These are phyloP conservation scores for Pestalotiopsis sp. DNA, from an alignment of 2,329 filamentous ascomycete genomes.

Conservation along the genomic window DNA sequence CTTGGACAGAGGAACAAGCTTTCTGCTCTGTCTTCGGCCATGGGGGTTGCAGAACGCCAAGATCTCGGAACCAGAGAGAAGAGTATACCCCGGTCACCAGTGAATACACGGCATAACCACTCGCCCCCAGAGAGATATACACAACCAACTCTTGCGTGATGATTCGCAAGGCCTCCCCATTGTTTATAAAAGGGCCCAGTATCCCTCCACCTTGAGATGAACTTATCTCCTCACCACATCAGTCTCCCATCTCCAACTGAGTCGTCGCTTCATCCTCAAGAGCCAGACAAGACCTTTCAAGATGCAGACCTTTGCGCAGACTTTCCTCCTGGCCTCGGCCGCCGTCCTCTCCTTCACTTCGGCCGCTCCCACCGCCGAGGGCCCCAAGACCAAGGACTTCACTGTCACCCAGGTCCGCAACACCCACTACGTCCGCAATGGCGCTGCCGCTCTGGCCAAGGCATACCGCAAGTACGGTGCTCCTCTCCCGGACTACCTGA, in stretches of 20 bases:
- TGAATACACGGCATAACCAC: background rate
- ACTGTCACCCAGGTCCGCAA: constrained; percentile 40
- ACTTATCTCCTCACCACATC: background rate
- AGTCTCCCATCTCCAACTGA: background rate
- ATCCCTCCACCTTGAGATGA: background rate
- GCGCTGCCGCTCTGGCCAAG: constrained; percentile 37
- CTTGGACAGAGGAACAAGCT: constrained; percentile 1
- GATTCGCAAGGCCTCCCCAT: background rate
- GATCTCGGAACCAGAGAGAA: background rate
- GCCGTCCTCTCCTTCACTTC: constrained; percentile 15
- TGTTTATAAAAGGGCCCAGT: background rate
- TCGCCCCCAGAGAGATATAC: background rate
- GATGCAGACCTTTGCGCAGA: constrained; percentile 19
- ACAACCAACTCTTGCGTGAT: background rate
- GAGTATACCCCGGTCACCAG: background rate
- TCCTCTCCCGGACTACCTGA: constrained; percentile 33
- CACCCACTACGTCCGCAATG: constrained; percentile 34
- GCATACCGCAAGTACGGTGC: constrained; percentile 40
- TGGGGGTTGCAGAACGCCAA: background rate
- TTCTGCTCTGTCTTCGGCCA: background rate
- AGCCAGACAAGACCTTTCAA: constrained; percentile 9
- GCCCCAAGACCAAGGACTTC: constrained; percentile 22
- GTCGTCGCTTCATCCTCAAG: background rate
- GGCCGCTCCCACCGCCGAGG: constrained; percentile 13
- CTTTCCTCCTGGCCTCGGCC: constrained; percentile 17